These are phyloP conservation scores for Suillus variegatus DNA, from an alignment of 768 basidiomycete species.

Conservation along the genomic window DNA sequence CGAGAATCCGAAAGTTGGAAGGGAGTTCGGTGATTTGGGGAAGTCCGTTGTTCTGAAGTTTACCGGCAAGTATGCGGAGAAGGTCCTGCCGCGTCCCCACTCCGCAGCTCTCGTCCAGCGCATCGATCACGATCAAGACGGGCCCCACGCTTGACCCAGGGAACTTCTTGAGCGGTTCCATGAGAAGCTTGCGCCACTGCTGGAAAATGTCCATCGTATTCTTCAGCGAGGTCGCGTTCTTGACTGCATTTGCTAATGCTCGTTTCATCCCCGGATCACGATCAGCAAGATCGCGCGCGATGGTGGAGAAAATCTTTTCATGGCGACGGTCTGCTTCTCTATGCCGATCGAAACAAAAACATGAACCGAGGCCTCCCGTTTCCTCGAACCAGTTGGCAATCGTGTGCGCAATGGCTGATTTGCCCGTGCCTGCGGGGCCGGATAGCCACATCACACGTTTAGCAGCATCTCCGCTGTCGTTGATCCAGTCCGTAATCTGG, in stretches of 20 bases:
- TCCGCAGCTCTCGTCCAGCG: slow-evolving; percentile 18
- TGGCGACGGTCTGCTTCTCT: slow-evolving; percentile 4
- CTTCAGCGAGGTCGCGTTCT: not conserved
- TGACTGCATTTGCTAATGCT: not conserved
- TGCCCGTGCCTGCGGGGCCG: slow-evolving; percentile 26
- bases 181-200: slow-evolving; percentile 20
- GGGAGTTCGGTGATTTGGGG: slow-evolving; percentile 6
- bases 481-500: slow-evolving; percentile 18
- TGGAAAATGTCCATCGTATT: not conserved
- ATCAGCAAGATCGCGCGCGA: slow-evolving; percentile 25
- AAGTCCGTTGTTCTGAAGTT: not conserved
- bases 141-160: slow-evolving; percentile 15
- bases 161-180: slow-evolving; percentile 14
- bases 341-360: slow-evolving; percentile 18
- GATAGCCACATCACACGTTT: slow-evolving; percentile 13
- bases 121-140: slow-evolving; percentile 29
- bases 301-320: slow-evolving; percentile 29
- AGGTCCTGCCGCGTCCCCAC: slow-evolving; percentile 17
- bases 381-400: slow-evolving; percentile 14
- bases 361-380: slow-evolving; percentile 19
- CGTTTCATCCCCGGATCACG: slow-evolving; percentile 12
- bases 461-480: not conserved
- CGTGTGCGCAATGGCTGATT: slow-evolving; percentile 28
- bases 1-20: slow-evolving; percentile 7
- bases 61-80: slow-evolving; percentile 18